Percentiles rank a stretch among this genome's conserved stretches.
Evolutionary conservation across 768 basidiomycete species (phyloP).

Genomic region (Pholiota microspora): DNA sequence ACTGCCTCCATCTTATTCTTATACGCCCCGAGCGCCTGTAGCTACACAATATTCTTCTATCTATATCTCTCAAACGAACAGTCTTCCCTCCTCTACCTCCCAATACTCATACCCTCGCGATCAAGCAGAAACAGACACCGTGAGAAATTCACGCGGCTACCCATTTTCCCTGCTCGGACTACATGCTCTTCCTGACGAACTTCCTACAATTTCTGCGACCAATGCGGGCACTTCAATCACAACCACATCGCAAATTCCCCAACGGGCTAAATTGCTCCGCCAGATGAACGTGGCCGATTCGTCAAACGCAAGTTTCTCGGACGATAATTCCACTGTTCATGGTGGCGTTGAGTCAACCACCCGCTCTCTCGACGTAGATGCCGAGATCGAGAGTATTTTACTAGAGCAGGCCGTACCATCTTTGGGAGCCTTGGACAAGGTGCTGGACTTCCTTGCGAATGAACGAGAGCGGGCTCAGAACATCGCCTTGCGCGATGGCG

Average conservation of each 20-base stretch:
- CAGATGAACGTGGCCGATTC: neutral
- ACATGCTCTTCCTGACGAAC: slow-evolving; percentile 17
- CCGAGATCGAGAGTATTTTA: neutral
- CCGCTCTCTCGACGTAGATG: neutral
- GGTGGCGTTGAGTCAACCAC: neutral
- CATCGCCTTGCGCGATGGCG: slow-evolving; percentile 41
- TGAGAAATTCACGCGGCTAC: slow-evolving; percentile 11
- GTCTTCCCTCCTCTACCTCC: neutral
- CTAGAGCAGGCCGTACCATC: slow-evolving; percentile 48
- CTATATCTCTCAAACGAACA: neutral
- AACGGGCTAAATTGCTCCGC: neutral
- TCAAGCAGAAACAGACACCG: neutral
- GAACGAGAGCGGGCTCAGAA: slow-evolving; percentile 69
- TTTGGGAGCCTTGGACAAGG: slow-evolving; percentile 70
- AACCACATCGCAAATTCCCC: neutral
- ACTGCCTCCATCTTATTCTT: neutral
- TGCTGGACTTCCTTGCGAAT: slow-evolving; percentile 70
- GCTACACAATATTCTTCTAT: neutral
- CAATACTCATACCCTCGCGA: neutral
- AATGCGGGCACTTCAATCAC: neutral
- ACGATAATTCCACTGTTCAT: slow-evolving; percentile 3
- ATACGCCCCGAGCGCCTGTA: neutral
- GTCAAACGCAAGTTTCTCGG: neutral
- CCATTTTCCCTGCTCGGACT: slow-evolving; percentile 21
- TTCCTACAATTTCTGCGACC: neutral